Evolutionary conservation across 2,329 filamentous ascomycete species (phyloP).

Genomic region (Colletotrichum neosansevieriae): DNA sequence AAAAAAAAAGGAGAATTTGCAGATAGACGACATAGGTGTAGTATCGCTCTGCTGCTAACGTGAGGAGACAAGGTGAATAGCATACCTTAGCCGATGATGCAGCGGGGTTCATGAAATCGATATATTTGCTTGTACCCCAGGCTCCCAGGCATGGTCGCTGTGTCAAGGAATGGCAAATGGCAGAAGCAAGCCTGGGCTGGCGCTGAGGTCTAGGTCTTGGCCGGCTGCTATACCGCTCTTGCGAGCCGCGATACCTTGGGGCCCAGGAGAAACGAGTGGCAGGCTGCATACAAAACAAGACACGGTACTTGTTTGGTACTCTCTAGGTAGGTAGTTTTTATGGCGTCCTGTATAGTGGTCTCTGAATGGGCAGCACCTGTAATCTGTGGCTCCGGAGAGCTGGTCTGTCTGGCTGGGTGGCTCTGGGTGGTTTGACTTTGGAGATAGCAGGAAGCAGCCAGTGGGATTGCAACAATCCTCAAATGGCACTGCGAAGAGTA

Average conservation of each 20-base stretch:
- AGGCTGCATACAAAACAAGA: background rate
- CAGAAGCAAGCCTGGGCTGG: background rate
- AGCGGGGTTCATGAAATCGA: background rate
- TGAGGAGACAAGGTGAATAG: conserved; percentile 1
- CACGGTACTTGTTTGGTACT: too few species aligned
- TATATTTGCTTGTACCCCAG: background rate
- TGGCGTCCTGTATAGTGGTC: background rate
- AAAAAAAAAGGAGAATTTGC: background rate
- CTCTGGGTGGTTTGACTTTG: background rate
- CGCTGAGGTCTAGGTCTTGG: background rate
- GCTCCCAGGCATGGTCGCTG: conserved; percentile 18
- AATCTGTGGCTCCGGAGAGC: background rate
- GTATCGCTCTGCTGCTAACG: conserved; percentile 1
- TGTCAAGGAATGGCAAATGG: background rate
- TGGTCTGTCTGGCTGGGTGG: background rate
- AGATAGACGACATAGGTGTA: background rate
- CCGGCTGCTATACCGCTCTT: background rate
- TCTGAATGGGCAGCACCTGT: too few species aligned
- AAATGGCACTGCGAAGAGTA: background rate
- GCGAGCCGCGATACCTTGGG: background rate
- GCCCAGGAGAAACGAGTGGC: conserved; percentile 2
- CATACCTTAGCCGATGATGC: background rate
- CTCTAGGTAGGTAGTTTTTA: background rate
- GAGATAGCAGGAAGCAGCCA: too few species aligned
- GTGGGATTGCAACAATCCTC: conserved; percentile 9